Percentiles rank a stretch among this genome's conserved stretches.
Evolutionary conservation across 2,329 filamentous ascomycete species (phyloP).

Genomic region (Pestalotiopsis sp.): DNA sequence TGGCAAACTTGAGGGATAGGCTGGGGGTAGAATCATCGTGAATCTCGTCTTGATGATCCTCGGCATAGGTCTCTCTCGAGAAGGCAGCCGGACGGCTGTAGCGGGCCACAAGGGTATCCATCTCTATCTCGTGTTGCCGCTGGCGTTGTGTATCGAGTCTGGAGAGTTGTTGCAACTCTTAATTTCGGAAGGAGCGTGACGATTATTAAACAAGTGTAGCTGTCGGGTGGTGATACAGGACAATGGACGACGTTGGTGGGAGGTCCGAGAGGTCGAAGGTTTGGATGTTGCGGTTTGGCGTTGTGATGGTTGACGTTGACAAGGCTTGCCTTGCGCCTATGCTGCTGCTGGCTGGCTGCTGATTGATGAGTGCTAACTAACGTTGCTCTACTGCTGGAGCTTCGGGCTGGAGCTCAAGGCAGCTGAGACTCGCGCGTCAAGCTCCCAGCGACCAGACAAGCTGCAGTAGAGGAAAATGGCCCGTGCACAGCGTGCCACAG

Average conservation of each 20-base stretch:
- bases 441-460: background rate
- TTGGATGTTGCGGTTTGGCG: background rate
- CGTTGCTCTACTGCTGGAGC: background rate
- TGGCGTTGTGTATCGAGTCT: background rate
- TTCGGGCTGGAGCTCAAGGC: constrained; percentile 11
- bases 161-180: background rate
- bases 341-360: constrained; percentile 10
- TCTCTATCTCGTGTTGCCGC: constrained; percentile 42
- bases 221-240: constrained; percentile 19
- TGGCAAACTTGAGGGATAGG: constrained; percentile 89
- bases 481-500: background rate
- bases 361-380: constrained; percentile 1
- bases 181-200: constrained; percentile 14
- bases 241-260: constrained; percentile 14
- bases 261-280: constrained; percentile 6
- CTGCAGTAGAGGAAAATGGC: background rate
- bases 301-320: constrained; percentile 11
- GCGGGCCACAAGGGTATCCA: constrained; percentile 92
- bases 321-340: constrained; percentile 14
- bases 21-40: constrained; percentile 71
- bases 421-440: constrained; percentile 15
- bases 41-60: constrained; percentile 76
- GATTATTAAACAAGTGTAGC: constrained; percentile 10
- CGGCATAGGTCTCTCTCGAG: constrained; percentile 70
- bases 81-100: constrained; percentile 82